These are phyloP conservation scores for Nicotiana paniculata DNA, from an alignment of 257 asterid species.

Conservation along the genomic window DNA sequence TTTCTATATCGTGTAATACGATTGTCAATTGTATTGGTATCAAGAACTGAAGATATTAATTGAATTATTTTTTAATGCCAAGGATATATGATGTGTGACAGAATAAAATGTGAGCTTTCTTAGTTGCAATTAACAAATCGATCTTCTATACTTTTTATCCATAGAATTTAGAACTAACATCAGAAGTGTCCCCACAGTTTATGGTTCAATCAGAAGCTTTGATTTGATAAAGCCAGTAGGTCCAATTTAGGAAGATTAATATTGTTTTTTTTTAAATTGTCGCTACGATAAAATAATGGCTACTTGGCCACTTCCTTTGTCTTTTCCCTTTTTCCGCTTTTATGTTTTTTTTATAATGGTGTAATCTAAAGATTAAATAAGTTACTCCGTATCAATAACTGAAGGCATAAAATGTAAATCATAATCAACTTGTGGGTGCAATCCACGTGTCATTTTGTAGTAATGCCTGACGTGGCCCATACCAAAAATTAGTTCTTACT, in stretches of 20 bases:
- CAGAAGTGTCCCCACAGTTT: not conserved
- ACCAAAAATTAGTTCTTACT: not conserved
- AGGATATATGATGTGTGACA: not conserved
- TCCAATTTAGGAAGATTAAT: not conserved
- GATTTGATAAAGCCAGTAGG: not conserved
- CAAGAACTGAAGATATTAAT: too few species aligned
- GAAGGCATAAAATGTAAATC: not conserved
- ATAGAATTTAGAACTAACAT: not conserved
- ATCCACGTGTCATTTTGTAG: not conserved
- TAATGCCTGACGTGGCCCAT: not conserved
- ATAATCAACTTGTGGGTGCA: not conserved
- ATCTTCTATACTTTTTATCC: not conserved
- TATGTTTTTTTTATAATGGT: not conserved
- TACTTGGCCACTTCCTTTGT: not conserved
- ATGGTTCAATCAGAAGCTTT: not conserved
- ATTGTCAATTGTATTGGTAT: too few species aligned
- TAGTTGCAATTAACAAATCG: not conserved
- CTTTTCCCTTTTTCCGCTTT: not conserved
- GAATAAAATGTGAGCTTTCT: not conserved
- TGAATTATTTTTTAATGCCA: too few species aligned
- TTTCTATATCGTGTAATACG: too few species aligned
- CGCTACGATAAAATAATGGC: not conserved
- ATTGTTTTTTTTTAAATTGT: too few species aligned
- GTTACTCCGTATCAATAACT: not conserved
- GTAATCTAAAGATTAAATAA: not conserved